phyloP scores from a whole-genome alignment of 768 basidiomycete species.

The Leucosporidium scottii region DNA sequence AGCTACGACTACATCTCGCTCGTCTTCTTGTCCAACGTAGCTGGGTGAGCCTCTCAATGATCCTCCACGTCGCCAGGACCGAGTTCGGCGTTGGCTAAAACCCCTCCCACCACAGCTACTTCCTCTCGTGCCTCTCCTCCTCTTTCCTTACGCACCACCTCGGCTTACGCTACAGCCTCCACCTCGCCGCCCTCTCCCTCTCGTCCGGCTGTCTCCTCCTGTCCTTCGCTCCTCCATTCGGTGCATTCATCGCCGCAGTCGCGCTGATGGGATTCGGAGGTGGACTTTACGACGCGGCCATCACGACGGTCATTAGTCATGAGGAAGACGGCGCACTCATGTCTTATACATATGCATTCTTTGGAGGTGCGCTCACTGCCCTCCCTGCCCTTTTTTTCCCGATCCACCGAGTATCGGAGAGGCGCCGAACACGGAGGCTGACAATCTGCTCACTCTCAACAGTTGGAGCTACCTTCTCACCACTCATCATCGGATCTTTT shows the following conservation, averaged over 20 bases:
- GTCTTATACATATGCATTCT: slow-evolving; percentile 17
- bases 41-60: slow-evolving; percentile 12
- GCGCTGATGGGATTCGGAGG: slow-evolving; percentile 26
- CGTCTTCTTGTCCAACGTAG: slow-evolving; percentile 29
- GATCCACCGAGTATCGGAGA: no score
- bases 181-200: slow-evolving; percentile 7
- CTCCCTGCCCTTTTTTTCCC: background rate
- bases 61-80: no score
- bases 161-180: slow-evolving; percentile 23
- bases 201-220: slow-evolving; percentile 15
- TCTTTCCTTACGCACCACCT: slow-evolving; percentile 32
- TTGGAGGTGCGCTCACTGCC: slow-evolving; percentile 2
- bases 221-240: slow-evolving; percentile 24
- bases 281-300: slow-evolving; percentile 27
- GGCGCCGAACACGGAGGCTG: background rate
- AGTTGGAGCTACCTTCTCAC: slow-evolving; percentile 29
- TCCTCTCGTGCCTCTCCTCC: slow-evolving; percentile 16
- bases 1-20: slow-evolving; percentile 28
- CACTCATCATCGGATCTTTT: slow-evolving; percentile 29
- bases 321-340: slow-evolving; percentile 26
- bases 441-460: slow-evolving; percentile 3
- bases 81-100: background rate
- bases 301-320: slow-evolving; percentile 29
- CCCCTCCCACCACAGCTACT: slow-evolving; percentile 12
- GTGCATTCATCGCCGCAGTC: slow-evolving; percentile 20